A percentile compares a stretch with the other conserved stretches of the same genome.
Evolutionary conservation across 495 filamentous ascomycete genomes (phyloP).

Genomic region (Talaromyces liani): DNA sequence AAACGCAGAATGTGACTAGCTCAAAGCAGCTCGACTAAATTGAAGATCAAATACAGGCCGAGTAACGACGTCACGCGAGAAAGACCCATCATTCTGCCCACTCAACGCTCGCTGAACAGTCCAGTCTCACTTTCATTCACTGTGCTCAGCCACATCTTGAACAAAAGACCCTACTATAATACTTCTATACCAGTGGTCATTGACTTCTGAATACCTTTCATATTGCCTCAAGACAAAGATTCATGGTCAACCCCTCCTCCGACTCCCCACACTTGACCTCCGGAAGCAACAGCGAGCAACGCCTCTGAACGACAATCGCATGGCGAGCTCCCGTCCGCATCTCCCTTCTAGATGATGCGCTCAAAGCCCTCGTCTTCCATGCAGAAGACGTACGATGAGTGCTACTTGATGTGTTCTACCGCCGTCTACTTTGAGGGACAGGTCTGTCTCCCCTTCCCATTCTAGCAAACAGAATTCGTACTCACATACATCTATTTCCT

Average conservation of each 20-base stretch:
- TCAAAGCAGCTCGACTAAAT: neutral
- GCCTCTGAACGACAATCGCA: neutral
- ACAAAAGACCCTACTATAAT: neutral
- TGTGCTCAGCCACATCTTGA: neutral
- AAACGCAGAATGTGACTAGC: neutral
- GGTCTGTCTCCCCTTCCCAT: no score
- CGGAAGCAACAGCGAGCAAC: neutral
- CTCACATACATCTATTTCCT: neutral
- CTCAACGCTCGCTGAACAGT: neutral
- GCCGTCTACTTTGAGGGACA: slow-evolving; percentile 93
- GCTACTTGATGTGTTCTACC: slow-evolving; percentile 87
- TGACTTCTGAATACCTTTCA: no score
- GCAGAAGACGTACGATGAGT: slow-evolving; percentile 97
- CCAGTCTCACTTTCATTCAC: neutral
- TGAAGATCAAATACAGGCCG: neutral
- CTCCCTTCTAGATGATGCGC: slow-evolving; percentile 57
- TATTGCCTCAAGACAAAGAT: neutral
- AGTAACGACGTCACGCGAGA: slow-evolving; percentile 41
- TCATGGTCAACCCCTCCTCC: neutral
- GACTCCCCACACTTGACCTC: neutral
- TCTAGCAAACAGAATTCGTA: no score
- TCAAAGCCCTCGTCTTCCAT: slow-evolving; percentile 68
- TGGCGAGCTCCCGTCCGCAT: slow-evolving; percentile 22
- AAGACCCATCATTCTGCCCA: slow-evolving; percentile 7
- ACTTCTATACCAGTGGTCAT: no score